Base-by-base conservation (phyloP, 164 flowering plant species). In the Saururus chinensis region DNA sequence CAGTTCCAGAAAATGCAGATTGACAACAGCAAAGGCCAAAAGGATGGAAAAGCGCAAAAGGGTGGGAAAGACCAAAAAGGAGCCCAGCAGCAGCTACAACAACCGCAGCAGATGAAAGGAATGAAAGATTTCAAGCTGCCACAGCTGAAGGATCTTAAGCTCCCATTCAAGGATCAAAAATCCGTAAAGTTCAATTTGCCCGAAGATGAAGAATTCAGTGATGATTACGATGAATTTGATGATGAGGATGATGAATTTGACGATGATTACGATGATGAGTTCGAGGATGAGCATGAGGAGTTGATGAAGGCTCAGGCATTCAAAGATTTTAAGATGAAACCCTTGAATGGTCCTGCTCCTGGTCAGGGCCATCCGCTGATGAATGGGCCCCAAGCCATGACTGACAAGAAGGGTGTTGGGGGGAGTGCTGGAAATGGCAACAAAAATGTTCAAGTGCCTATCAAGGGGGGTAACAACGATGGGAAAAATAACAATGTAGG, bases 1-100 rank as follows among this genome's bases (percentile, higher is more conserved):
- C 91, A 88, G 79, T 66, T 81, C 68, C 84, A 88, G 69, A 78
- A 80, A 70, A 60, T 88, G 76, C 89, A 88, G 60, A 71, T 81
- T 66, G 87, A 82, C 51, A 72, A 73, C 67, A 86, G 80, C 40
- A 75, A 79, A 65, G 66, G 65, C 12, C 70, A 68, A 40, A 72
- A 72, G 5, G 77, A 76, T 61, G 84, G 76, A 67, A 82, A 81
- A 30, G 60, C 67, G 35, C 82, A 76, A 52, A 81, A 80, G 71
- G 83, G 81, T 21, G 81, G 77, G 23, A 76, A 73, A 51, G 75
- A 67, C 52, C 82, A 63, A 12, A 78, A 79, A 65, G 76, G 68
- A 5, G 62, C 60, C 0, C 72, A 48, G 52, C 70, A 60, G 51
- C 63, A 26, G 64, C 60, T 60, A 20, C 71, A 45, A 16, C 69